These are phyloP conservation scores for Blechomonas ayalai DNA, from an alignment of 208 protist genomes.

Conservation along the genomic window DNA sequence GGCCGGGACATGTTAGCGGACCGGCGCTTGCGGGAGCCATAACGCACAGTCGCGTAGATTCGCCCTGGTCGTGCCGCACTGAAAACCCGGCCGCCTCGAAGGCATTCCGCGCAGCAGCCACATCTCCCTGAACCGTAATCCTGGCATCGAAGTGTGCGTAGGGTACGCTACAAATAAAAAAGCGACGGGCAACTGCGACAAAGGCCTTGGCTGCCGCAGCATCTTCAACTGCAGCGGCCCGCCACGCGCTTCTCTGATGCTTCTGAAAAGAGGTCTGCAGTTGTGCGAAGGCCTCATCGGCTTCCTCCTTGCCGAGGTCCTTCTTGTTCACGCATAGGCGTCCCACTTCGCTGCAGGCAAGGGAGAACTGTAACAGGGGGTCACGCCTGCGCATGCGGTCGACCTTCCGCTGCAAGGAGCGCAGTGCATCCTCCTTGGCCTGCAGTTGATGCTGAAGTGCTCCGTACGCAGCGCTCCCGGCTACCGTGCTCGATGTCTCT, in stretches of 20 bases:
- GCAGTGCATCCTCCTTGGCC: slow-evolving; percentile 47
- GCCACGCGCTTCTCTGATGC: slow-evolving; percentile 45
- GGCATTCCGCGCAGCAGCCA: slow-evolving; percentile 3
- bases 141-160: slow-evolving; percentile 63
- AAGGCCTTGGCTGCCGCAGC: slow-evolving; percentile 37
- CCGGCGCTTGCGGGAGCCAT: slow-evolving; percentile 10
- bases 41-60: slow-evolving; percentile 16
- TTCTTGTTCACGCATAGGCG: slow-evolving; percentile 27
- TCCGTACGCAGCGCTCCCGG: slow-evolving; percentile 19
- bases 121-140: slow-evolving; percentile 36
- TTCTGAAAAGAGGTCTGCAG: slow-evolving; percentile 37
- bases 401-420: slow-evolving; percentile 77
- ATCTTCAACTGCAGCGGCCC: slow-evolving; percentile 11
- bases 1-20: slow-evolving; percentile 19
- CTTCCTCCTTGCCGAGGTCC: slow-evolving; percentile 17
- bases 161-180: slow-evolving; percentile 35
- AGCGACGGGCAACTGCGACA: slow-evolving; percentile 40
- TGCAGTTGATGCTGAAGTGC: slow-evolving; percentile 48
- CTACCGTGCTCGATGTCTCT: slow-evolving; percentile 14
- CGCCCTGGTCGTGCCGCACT: slow-evolving; percentile 11
- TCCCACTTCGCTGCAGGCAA: slow-evolving; percentile 64
- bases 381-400: slow-evolving; percentile 71
- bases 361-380: slow-evolving; percentile 76
- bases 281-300: slow-evolving; percentile 39
- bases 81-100: slow-evolving; percentile 26